Conservation (phyloP, 1,284 basidiomycete species). For the Leccinum variabile region DNA sequence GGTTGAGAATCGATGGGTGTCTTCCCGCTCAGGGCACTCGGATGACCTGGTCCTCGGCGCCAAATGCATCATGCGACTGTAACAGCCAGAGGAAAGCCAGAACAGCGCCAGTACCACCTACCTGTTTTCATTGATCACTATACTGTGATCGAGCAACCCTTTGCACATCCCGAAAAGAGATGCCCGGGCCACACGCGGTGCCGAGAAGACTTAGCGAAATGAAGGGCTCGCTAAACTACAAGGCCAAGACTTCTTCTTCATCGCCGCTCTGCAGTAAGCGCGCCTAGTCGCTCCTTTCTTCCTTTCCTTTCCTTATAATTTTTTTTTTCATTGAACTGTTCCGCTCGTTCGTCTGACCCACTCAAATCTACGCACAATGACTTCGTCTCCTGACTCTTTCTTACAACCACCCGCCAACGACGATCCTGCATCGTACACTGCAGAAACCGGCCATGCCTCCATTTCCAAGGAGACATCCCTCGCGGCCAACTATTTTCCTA, state of each 20-base stretch:
- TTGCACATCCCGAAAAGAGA: no score
- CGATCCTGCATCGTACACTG: background rate
- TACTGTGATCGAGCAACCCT: no score
- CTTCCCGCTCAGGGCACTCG: no score
- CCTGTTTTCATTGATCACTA: no score
- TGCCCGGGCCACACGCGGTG: no score
- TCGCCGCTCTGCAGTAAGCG: background rate
- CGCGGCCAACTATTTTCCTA: constrained; percentile 63
- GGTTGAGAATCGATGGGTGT: background rate
- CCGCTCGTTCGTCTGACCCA: background rate
- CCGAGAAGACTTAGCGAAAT: background rate
- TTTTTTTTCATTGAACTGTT: background rate
- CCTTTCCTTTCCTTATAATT: background rate
- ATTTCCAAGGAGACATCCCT: constrained; percentile 37
- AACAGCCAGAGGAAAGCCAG: no score
- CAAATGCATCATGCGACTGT: no score
- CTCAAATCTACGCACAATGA: background rate
- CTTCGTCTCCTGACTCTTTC: constrained; percentile 4
- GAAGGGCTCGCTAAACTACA: background rate
- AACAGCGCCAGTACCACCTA: no score
- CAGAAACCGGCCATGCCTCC: background rate
- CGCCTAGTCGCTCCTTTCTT: background rate
- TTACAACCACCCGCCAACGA: constrained; percentile 4
- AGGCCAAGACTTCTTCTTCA: background rate
- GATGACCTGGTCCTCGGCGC: no score